Conservation (phyloP, 495 filamentous ascomycete genomes). For the Clavariopsis aquatica region DNA sequence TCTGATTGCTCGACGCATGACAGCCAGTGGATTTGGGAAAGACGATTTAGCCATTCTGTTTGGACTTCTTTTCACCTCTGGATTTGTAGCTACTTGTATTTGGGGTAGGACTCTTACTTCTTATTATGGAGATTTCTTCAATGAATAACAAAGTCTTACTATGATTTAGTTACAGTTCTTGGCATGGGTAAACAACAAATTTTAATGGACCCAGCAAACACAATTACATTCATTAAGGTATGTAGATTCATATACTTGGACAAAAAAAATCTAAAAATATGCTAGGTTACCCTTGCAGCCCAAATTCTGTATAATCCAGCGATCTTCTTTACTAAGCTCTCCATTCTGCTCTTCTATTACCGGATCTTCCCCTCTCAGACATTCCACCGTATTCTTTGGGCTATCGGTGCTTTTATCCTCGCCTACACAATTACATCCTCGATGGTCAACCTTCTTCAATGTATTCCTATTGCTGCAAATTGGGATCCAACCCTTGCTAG, state of each 20-base stretch:
- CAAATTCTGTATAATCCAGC: constrained; percentile 7
- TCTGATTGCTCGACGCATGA: neutral
- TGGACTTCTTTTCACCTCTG: constrained; percentile 2
- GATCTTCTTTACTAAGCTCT: neutral
- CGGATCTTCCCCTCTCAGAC: neutral
- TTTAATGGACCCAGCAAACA: neutral
- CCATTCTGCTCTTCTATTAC: neutral
- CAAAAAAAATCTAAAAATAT: neutral
- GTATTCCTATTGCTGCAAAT: constrained; percentile 4
- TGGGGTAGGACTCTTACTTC: neutral
- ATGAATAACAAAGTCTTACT: neutral
- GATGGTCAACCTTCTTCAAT: constrained; percentile 3
- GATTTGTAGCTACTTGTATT: neutral
- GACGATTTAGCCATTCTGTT: neutral
- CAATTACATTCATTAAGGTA: neutral
- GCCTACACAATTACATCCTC: neutral
- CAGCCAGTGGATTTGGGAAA: neutral
- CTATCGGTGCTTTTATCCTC: neutral
- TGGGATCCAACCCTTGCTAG: constrained; percentile 1
- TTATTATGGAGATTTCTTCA: neutral
- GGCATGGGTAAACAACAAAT: constrained; percentile 1
- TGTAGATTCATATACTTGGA: neutral
- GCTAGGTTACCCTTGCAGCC: neutral
- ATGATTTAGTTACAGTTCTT: neutral
- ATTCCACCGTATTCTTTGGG: neutral